These are phyloP conservation scores for Candida sanyaensis DNA, from an alignment of 1,139 yeast species.

Conservation along the genomic window DNA sequence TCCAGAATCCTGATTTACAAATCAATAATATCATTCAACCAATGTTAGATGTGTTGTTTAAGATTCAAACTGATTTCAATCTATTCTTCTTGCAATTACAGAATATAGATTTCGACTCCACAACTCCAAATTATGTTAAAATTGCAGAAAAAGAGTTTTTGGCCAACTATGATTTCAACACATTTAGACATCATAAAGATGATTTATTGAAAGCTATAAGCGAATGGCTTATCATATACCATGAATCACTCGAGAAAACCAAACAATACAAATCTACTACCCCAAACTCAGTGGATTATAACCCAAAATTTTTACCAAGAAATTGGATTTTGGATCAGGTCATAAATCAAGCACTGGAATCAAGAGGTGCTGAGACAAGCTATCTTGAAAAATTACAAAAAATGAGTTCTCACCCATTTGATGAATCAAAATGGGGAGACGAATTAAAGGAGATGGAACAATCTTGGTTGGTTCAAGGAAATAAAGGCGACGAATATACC, in stretches of 20 bases:
- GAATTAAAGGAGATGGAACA: conserved; percentile 57
- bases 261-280: conserved; percentile 32
- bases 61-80: conserved; percentile 75
- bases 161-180: conserved; percentile 19
- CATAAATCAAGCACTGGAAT: conserved; percentile 48
- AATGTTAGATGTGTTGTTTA: conserved; percentile 61
- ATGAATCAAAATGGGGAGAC: conserved; percentile 61
- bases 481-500: conserved; percentile 44
- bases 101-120: conserved; percentile 25
- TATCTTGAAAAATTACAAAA: conserved; percentile 55
- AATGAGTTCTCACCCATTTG: conserved; percentile 68
- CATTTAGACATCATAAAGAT: conserved; percentile 28
- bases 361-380: conserved; percentile 35
- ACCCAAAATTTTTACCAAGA: conserved; percentile 82
- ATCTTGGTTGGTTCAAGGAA: conserved; percentile 54
- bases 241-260: conserved; percentile 35
- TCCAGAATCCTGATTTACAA: conserved; percentile 31
- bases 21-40: conserved; percentile 59
- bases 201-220: conserved; percentile 32
- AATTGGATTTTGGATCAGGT: conserved; percentile 90
- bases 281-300: conserved; percentile 43
- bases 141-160: conserved; percentile 29
- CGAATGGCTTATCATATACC: conserved; percentile 44
- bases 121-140: conserved; percentile 17
- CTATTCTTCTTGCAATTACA: conserved; percentile 71